phyloP scores from a whole-genome alignment of 2,329 filamentous ascomycete genomes.

The Cyanodermella asteris region DNA sequence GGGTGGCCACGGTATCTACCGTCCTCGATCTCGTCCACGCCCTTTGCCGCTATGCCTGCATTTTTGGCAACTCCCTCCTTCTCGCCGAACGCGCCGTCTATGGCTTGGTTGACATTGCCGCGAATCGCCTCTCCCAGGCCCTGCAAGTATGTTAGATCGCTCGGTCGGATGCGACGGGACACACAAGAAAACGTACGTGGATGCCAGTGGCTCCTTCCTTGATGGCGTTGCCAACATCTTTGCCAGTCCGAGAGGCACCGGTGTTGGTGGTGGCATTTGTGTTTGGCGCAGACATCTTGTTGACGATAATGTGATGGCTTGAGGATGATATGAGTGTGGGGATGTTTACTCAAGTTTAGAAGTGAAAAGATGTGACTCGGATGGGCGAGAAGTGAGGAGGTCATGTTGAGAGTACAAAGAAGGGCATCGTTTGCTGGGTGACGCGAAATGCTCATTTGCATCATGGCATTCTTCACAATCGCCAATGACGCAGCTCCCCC shows the following conservation, averaged over 20 bases:
- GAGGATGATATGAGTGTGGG: not conserved
- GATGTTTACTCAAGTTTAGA: too few species aligned
- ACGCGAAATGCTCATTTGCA: too few species aligned
- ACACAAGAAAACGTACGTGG: not conserved
- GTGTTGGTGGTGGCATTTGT: not conserved
- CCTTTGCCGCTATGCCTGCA: not conserved
- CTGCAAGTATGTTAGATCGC: not conserved
- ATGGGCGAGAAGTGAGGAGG: too few species aligned
- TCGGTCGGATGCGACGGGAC: not conserved
- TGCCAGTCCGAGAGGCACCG: not conserved
- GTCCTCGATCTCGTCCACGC: not conserved
- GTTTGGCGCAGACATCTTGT: not conserved
- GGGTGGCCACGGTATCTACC: not conserved
- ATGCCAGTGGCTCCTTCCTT: conserved; percentile 1
- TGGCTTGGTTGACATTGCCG: not conserved
- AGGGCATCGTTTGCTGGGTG: too few species aligned
- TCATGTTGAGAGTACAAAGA: too few species aligned
- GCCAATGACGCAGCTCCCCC: too few species aligned
- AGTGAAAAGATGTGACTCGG: too few species aligned
- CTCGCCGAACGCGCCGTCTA: not conserved
- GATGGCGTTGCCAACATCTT: not conserved
- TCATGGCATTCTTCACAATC: too few species aligned
- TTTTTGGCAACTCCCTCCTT: conserved; percentile 1
- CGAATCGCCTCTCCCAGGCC: not conserved
- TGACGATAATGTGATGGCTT: not conserved